A percentile compares a stretch with the other conserved stretches of the same genome.
phyloP scores from a whole-genome alignment of 148 eudicot genomes.

The Silene latifolia region DNA sequence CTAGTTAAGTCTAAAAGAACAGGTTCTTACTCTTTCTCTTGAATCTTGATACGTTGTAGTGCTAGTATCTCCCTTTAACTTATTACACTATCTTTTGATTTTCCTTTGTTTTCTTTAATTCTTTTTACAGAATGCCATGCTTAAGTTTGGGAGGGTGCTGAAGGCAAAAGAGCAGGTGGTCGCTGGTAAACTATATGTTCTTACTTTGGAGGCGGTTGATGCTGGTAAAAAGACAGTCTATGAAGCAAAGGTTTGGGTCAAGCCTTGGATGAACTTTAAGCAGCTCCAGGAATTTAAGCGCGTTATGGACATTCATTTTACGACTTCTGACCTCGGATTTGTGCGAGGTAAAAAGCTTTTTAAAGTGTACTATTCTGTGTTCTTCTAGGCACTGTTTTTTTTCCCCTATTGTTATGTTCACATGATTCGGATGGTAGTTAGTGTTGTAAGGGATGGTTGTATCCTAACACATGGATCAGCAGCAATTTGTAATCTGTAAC shows the following conservation, averaged over 20 bases:
- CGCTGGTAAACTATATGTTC: conserved; percentile 52
- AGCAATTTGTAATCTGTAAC: too few relatives aligned
- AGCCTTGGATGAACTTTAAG: conserved; percentile 73
- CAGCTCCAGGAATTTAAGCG: conserved; percentile 62
- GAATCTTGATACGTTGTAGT: background rate
- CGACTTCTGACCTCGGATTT: conserved; percentile 34
- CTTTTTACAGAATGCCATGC: conserved; percentile 17
- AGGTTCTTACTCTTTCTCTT: background rate
- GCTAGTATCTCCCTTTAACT: background rate
- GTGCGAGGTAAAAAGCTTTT: conserved; percentile 31
- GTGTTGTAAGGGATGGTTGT: too few relatives aligned
- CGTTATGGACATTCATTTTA: conserved; percentile 31
- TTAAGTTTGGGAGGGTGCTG: conserved; percentile 22
- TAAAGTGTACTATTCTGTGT: background rate
- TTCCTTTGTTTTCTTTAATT: background rate
- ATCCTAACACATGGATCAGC: background rate
- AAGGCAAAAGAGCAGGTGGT: conserved; percentile 38
- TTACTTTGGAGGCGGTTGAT: conserved; percentile 52
- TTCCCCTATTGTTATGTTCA: too few relatives aligned
- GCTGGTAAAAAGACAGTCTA: conserved; percentile 47
- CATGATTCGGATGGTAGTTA: background rate
- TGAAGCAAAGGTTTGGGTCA: conserved; percentile 78
- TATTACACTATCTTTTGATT: background rate
- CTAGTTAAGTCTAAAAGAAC: too few relatives aligned
- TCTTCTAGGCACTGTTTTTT: background rate